phyloP scores from a whole-genome alignment of 495 filamentous ascomycete species.

The Cudoniella acicularis region DNA sequence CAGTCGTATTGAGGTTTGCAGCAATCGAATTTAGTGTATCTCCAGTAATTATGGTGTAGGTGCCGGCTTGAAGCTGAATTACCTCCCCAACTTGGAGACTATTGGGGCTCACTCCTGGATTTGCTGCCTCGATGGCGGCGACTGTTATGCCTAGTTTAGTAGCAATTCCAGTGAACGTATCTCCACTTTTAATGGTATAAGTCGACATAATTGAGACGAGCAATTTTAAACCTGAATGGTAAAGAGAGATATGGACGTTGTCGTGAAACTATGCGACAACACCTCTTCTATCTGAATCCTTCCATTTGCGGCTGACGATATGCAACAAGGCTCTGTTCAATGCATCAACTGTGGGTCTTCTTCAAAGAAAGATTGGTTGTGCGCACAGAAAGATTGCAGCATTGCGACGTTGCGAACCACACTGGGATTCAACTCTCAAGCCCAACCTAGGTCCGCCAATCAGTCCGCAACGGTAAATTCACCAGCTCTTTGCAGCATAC shows the following conservation, averaged over 20 bases:
- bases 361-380: too few species aligned
- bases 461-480: too few species aligned
- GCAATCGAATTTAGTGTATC: slow-evolving; percentile 9
- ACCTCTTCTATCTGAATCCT: neutral
- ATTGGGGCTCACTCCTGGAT: neutral
- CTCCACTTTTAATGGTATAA: slow-evolving; percentile 1
- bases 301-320: neutral
- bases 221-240: neutral
- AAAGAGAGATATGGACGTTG: neutral
- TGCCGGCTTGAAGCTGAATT: neutral
- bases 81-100: neutral
- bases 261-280: too few species aligned
- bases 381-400: too few species aligned
- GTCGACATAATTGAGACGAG: neutral
- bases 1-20: neutral
- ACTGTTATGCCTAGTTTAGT: neutral
- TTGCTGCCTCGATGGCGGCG: neutral
- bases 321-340: neutral
- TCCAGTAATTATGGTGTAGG: neutral
- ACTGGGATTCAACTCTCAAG: neutral
- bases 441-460: neutral
- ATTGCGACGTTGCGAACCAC: neutral
- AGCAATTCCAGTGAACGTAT: neutral
- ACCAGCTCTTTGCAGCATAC: too few species aligned
- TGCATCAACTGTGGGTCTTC: neutral